A percentile compares a stretch with the other conserved stretches of the same genome.
Conservation (phyloP, 805 yeast species). For the Saccharomycopsis schoenii region DNA sequence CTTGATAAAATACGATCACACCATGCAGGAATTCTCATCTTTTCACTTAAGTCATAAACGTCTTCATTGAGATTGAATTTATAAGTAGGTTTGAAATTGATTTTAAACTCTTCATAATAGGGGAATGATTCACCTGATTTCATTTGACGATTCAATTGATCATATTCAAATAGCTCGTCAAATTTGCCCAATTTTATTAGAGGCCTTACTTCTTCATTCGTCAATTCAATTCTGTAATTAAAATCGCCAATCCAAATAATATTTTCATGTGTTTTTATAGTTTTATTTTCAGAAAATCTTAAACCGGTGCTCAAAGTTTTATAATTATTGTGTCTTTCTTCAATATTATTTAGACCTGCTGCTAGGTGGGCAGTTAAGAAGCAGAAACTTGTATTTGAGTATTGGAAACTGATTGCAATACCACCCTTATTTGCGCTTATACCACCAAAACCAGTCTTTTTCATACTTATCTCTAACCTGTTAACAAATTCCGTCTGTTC, state of each 20-base stretch:
- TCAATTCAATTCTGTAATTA: constrained; percentile 69
- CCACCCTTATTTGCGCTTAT: constrained; percentile 79
- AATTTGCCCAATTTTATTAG: constrained; percentile 40
- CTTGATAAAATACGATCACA: constrained; percentile 79
- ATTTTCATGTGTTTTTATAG: constrained; percentile 68
- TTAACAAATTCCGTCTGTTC: constrained; percentile 41
- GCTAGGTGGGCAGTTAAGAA: constrained; percentile 84
- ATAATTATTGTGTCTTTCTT: constrained; percentile 80
- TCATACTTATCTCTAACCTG: constrained; percentile 59
- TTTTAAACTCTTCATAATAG: constrained; percentile 70
- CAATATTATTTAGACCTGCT: constrained; percentile 76
- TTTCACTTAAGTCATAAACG: constrained; percentile 80
- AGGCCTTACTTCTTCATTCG: constrained; percentile 59
- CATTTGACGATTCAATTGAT: constrained; percentile 75
- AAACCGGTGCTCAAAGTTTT: constrained; percentile 66
- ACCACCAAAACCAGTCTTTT: constrained; percentile 92
- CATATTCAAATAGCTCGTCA: constrained; percentile 49
- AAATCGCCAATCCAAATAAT: constrained; percentile 91
- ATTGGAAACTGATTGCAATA: constrained; percentile 55
- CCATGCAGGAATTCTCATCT: constrained; percentile 94
- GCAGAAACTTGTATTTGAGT: constrained; percentile 63
- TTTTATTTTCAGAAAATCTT: constrained; percentile 47
- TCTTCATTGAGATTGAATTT: constrained; percentile 85
- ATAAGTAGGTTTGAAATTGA: constrained; percentile 83
- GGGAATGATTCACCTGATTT: constrained; percentile 69